Evolutionary conservation across 352 stramenopile species (phyloP), one percentile per base, ranked within the genome.

Genomic region (Stramenopiles sp.): DNA sequence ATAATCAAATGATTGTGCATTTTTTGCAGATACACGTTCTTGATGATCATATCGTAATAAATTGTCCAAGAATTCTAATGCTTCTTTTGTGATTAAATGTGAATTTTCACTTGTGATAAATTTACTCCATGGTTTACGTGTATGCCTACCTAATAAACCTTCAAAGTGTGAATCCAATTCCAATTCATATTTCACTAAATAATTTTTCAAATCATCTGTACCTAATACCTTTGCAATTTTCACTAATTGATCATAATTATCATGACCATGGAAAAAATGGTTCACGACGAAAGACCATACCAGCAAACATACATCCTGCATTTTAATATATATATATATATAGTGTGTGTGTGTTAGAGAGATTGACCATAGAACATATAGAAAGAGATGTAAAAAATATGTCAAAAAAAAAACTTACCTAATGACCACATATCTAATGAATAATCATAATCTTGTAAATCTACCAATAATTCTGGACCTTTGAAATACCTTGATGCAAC

Each of bases 381-480:
- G n/a, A n/a, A n/a, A n/a, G n/a, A n/a, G n/a, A n/a, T n/a, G n/a
- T n/a, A n/a, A n/a, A n/a, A n/a, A n/a, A n/a, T n/a, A n/a, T n/a
- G n/a, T n/a, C n/a, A n/a, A n/a, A n/a, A n/a, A 83, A 99, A 97
- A 92, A 99, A 98, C 81, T 95, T 99, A 27, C 96, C 96, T 7
- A 99, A 85, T 78, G 88, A 94, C 94, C 95, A 99, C 95, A 99
- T 98, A 84, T 99, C 96, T 63, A 99, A 88, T 63, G 93, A 96
- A 86, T 99, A 99, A 87, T 99, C 96, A 84, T 99, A 99, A 83
- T 99, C 95, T 82, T 99, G 96, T 84, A 99, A 92, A 85, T 98
- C 95, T 33, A 99, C 95, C 29, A 99, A 86, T 6, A 99, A 85
- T 85, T 99, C 95, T 0, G 96, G 94, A 73, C 94, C 95, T 88